A percentile compares a stretch with the other conserved stretches of the same genome.
These are phyloP conservation scores for Aspergillus bertholletiae DNA, from an alignment of 495 filamentous ascomycete species.

Conservation along the genomic window DNA sequence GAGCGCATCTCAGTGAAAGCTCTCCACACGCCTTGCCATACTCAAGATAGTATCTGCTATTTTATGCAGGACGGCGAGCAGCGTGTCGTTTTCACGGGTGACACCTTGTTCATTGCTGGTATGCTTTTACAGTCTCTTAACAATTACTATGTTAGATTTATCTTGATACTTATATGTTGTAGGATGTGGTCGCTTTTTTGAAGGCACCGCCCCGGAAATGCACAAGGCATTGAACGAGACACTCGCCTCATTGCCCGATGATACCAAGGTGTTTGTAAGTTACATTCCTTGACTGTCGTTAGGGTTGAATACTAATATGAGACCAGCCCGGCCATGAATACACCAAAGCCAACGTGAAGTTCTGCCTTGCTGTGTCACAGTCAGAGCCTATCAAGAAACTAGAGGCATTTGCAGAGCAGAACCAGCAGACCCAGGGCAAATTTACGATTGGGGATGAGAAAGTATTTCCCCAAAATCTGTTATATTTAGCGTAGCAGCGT, in stretches of 20 bases:
- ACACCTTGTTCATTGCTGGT: conserved; percentile 95
- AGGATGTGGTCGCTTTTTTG: conserved; percentile 98
- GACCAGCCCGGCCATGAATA: conserved; percentile 90
- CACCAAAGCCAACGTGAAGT: conserved; percentile 90
- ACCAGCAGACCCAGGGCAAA: conserved; percentile 87
- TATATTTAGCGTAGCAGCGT: conserved; percentile 1
- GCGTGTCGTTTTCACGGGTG: conserved; percentile 88
- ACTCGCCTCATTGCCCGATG: conserved; percentile 76
- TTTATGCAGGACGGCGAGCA: conserved; percentile 78
- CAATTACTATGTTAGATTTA: conserved; percentile 4
- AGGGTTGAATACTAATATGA: conserved; percentile 1
- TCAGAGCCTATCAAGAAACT: conserved; percentile 75
- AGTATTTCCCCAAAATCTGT: conserved; percentile 42
- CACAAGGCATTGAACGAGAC: conserved; percentile 85
- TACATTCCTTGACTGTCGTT: not conserved
- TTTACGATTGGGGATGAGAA: conserved; percentile 99
- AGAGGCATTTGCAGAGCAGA: conserved; percentile 68
- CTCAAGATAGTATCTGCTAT: conserved; percentile 96
- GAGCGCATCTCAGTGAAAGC: conserved; percentile 76
- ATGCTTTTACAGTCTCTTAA: conserved; percentile 13
- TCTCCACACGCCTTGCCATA: conserved; percentile 96
- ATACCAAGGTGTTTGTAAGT: conserved; percentile 88
- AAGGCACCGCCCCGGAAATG: conserved; percentile 89
- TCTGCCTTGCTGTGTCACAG: conserved; percentile 69
- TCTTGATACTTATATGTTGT: not conserved